These are phyloP conservation scores for Auricularia auricula-judae DNA, from an alignment of 768 basidiomycete species.

Conservation along the genomic window DNA sequence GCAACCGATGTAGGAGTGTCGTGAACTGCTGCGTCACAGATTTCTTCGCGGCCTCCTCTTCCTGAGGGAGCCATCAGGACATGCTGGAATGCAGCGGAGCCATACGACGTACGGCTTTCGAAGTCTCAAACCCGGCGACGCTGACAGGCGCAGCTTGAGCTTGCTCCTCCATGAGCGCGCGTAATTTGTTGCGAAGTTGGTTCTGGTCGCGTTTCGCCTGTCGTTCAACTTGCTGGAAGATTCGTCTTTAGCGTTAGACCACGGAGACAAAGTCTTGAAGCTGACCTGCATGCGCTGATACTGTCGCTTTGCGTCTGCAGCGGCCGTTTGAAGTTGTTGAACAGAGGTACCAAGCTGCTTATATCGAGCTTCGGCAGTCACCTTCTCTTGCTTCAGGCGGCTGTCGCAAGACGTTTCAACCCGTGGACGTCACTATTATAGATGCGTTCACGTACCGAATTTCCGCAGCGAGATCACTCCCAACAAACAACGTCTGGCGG, in stretches of 20 bases:
- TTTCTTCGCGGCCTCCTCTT: slow-evolving; percentile 41
- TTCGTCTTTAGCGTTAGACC: neutral
- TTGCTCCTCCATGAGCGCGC: slow-evolving; percentile 25
- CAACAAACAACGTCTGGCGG: slow-evolving; percentile 1
- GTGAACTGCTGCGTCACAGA: slow-evolving; percentile 37
- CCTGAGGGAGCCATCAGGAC: slow-evolving; percentile 25
- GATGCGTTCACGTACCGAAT: neutral
- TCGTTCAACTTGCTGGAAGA: neutral
- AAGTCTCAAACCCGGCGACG: slow-evolving; percentile 42
- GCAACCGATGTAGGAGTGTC: slow-evolving; percentile 33
- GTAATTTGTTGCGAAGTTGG: neutral
- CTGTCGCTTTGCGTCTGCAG: neutral
- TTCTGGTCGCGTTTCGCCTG: neutral
- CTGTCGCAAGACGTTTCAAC: neutral
- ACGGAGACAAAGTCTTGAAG: neutral
- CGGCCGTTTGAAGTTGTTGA: neutral
- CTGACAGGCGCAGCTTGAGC: slow-evolving; percentile 62
- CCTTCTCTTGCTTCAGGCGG: neutral
- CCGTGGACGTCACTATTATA: neutral
- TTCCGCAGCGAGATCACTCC: neutral
- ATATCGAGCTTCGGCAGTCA: neutral
- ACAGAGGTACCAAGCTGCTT: neutral
- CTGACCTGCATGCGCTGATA: neutral
- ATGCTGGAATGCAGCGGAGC: neutral
- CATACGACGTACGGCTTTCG: slow-evolving; percentile 35